phyloP scores from a whole-genome alignment of 805 yeast species.

The Cyberlindnera americana region DNA sequence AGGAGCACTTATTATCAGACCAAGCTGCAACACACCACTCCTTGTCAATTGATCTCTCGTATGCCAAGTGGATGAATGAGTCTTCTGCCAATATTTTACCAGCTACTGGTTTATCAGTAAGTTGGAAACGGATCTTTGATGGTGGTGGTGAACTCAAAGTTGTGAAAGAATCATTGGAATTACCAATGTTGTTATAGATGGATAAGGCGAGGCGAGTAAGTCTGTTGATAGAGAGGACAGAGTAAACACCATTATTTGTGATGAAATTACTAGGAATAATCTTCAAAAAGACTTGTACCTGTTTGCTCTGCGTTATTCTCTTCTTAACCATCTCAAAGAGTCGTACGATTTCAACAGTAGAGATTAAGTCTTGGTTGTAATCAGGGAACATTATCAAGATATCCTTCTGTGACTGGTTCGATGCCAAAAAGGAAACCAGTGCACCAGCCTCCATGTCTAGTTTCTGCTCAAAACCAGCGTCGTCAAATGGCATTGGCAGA shows the following conservation, averaged over 20 bases:
- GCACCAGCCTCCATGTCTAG: slow-evolving; percentile 2
- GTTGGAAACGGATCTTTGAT: slow-evolving; percentile 39
- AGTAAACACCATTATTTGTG: slow-evolving; percentile 31
- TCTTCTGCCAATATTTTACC: slow-evolving; percentile 54
- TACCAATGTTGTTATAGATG: slow-evolving; percentile 57
- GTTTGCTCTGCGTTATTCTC: slow-evolving; percentile 20
- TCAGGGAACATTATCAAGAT: slow-evolving; percentile 20
- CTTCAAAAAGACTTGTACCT: slow-evolving; percentile 28
- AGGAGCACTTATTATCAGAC: slow-evolving; percentile 78
- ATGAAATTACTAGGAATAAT: slow-evolving; percentile 41
- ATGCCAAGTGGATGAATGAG: slow-evolving; percentile 78
- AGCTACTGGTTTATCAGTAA: slow-evolving; percentile 36
- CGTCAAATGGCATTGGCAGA: slow-evolving; percentile 4
- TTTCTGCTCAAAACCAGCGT: slow-evolving; percentile 1
- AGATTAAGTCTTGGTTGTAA: slow-evolving; percentile 30
- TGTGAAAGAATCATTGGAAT: slow-evolving; percentile 32
- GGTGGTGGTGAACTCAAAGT: slow-evolving; percentile 41
- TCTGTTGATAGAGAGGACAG: slow-evolving; percentile 32
- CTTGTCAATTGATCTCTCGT: slow-evolving; percentile 75
- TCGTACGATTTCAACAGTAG: slow-evolving; percentile 44
- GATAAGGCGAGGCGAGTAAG: slow-evolving; percentile 46
- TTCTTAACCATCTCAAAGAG: slow-evolving; percentile 45
- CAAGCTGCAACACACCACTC: slow-evolving; percentile 87
- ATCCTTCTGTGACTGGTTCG: slow-evolving; percentile 8
- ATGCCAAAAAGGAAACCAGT: background rate